Evolutionary conservation across 2,329 filamentous ascomycete species (phyloP), one percentile per base, ranked within the genome.

Genomic region (Penicillium sp.): DNA sequence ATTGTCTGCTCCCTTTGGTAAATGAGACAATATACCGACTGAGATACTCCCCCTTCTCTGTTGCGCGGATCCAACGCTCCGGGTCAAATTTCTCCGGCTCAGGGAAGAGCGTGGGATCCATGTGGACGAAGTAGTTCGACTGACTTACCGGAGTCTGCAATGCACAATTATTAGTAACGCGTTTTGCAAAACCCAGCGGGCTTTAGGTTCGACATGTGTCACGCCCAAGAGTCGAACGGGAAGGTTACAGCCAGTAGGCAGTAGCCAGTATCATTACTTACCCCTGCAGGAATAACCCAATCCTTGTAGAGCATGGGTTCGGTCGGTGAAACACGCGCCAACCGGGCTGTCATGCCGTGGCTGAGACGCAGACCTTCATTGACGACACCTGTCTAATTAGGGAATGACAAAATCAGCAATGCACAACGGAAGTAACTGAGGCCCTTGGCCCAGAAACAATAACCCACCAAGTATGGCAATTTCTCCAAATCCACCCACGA

Each of bases 381-480:
- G 7, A 66, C 59, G 3, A 64, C 63, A 5, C 63, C 63, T 4
- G 57, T 63, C 63, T 66, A 31, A 1, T n/a, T 10, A 13, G 13
- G 8, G 2, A 2, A 40, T 8, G 2, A 31, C 18, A 24, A 16
- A 22, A 35, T 60, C 22, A 61, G 50, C 11, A 38, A 38, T 46
- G 6, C n/a, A 40, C 4, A 7, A n/a, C 18, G 18, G 2, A 34
- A 39, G 16, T 6, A 11, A 14, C 24, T 34, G 29, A 3, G 10
- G 2, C 26, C 26, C 9, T 29, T 29, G 26, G 24, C 6, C 1
- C 7, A 8, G 40, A 45, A 13, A 20, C 3, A 6, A 37, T 31
- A 10, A 55, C 66, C 53, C 49, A 73, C 71, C 54, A 77, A 57
- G 57, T 76, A 76, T 0, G 74, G 74, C n/a, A 76, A 55, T 45